Percentiles rank a stretch among this genome's conserved stretches.
These are phyloP conservation scores for Candida chauliodis DNA, from an alignment of 805 yeast species.

Conservation along the genomic window DNA sequence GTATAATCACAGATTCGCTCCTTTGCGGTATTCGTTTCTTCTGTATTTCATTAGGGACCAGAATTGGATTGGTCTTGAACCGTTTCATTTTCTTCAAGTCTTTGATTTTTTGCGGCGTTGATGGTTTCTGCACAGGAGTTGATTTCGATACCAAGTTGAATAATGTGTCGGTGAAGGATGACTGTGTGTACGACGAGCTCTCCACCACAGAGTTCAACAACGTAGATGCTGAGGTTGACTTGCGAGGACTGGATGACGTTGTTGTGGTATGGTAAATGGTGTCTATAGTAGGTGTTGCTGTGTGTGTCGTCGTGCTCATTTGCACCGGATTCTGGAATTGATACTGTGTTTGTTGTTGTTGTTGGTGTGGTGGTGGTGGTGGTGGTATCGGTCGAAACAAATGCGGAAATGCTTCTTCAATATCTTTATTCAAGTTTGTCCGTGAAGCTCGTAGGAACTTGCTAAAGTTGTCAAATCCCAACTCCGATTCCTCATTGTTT, in stretches of 20 bases:
- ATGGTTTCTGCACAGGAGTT: constrained; percentile 7
- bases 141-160: constrained; percentile 6
- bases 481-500: constrained; percentile 2
- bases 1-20: constrained; percentile 34
- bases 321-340: constrained; percentile 39
- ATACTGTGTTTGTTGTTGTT: not conserved
- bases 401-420: constrained; percentile 23
- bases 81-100: constrained; percentile 11
- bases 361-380: too few species aligned
- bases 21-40: constrained; percentile 29
- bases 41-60: constrained; percentile 24
- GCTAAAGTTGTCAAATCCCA: constrained; percentile 24
- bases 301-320: constrained; percentile 14
- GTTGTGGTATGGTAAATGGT: constrained; percentile 21
- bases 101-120: constrained; percentile 14
- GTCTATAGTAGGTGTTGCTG: constrained; percentile 30
- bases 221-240: constrained; percentile 1
- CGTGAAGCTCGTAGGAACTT: constrained; percentile 32
- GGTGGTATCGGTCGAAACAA: constrained; percentile 8
- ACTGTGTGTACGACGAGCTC: not conserved
- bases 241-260: not conserved
- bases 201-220: constrained; percentile 4
- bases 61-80: constrained; percentile 18
- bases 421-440: constrained; percentile 20
- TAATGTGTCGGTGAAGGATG: constrained; percentile 28